A percentile compares a stretch with the other conserved stretches of the same genome.
Evolutionary conservation across 2,329 filamentous ascomycete genomes (phyloP).

Genomic region (Tolypocladium tundrense): DNA sequence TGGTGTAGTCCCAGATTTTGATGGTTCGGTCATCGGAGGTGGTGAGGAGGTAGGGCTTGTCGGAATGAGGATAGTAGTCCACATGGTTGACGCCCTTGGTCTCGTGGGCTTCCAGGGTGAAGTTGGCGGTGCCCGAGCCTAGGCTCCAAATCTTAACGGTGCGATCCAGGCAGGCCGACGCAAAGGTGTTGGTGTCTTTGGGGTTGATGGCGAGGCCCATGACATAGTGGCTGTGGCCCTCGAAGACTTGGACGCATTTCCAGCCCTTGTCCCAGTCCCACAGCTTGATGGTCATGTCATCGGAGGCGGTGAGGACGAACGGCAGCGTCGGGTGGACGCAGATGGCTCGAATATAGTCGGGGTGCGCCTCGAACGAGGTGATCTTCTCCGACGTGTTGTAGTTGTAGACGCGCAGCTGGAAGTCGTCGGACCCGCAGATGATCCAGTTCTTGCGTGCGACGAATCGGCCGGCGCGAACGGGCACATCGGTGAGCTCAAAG

Average conservation of each 20-base stretch:
- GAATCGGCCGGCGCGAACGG: conserved; percentile 92
- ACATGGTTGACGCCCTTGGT: conserved; percentile 97
- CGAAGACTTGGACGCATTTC: conserved; percentile 96
- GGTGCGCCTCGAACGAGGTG: conserved; percentile 91
- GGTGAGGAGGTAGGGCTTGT: conserved; percentile 82
- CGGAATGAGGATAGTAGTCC: conserved; percentile 71
- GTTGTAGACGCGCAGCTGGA: conserved; percentile 83
- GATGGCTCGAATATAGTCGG: conserved; percentile 96
- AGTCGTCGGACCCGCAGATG: conserved; percentile 90
- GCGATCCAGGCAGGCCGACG: conserved; percentile 87
- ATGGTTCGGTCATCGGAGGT: conserved; percentile 95
- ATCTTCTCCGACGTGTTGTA: conserved; percentile 99
- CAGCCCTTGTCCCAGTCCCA: conserved; percentile 99
- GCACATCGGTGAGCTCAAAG: conserved; percentile 97
- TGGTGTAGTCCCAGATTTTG: conserved; percentile 99
- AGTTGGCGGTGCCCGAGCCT: conserved; percentile 87
- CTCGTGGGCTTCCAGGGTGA: conserved; percentile 93
- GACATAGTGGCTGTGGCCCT: conserved; percentile 92
- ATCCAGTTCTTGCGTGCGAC: conserved; percentile 99
- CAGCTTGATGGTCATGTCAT: conserved; percentile 97
- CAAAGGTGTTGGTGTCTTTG: conserved; percentile 88
- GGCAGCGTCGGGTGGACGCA: conserved; percentile 91
- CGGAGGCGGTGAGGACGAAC: conserved; percentile 89
- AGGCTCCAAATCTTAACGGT: conserved; percentile 98
- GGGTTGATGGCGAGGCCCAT: conserved; percentile 97